Evolutionary conservation across 192 early-diverging fungal genomes (phyloP).

Genomic region (Podila verticillata): DNA sequence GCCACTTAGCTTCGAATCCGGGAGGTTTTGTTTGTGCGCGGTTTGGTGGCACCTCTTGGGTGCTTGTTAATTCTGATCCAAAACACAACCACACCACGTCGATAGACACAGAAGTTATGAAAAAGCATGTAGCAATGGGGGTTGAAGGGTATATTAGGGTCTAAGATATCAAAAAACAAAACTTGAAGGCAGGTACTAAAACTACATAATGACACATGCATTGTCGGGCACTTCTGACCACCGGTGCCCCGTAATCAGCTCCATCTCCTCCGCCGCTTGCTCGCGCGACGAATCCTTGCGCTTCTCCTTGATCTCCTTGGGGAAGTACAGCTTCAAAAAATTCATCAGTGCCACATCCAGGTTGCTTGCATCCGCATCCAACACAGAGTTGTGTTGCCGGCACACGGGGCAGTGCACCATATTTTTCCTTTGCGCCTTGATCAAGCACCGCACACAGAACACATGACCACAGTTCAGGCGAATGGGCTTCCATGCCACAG

Average conservation of each 20-base stretch:
- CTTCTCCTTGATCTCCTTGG: conserved; percentile 79
- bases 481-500: conserved; percentile 81
- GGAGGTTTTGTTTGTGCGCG: no score
- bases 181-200: neutral
- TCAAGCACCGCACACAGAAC: conserved; percentile 82
- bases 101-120: no score
- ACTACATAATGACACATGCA: conserved; percentile 43
- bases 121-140: no score
- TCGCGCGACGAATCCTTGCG: conserved; percentile 71
- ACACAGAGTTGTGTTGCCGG: conserved; percentile 67
- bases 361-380: conserved; percentile 65
- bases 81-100: no score
- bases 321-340: conserved; percentile 82
- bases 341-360: conserved; percentile 74
- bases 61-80: no score
- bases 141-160: neutral
- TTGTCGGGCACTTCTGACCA: conserved; percentile 14
- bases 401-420: conserved; percentile 82
- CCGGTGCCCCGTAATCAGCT: conserved; percentile 61
- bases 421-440: conserved; percentile 73
- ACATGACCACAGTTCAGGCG: conserved; percentile 78
- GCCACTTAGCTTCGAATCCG: no score
- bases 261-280: conserved; percentile 70
- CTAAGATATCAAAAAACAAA: neutral
- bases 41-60: no score